Conservation (phyloP, 495 filamentous ascomycete species). For the Penicillium antarcticum region DNA sequence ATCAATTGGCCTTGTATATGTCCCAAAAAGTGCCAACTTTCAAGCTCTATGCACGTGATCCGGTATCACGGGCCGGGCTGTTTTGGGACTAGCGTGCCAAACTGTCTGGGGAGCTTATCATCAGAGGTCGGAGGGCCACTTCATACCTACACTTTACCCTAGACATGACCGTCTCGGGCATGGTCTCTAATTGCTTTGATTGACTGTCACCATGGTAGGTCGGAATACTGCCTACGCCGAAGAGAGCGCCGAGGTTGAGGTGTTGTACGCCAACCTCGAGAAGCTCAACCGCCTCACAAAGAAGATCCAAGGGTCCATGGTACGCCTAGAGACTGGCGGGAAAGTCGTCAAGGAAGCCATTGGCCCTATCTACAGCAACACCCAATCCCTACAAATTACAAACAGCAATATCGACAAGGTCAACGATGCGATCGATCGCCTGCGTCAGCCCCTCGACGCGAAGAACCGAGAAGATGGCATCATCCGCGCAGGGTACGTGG, state of each 20-base stretch:
- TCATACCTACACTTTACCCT: constrained; percentile 9
- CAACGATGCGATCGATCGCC: constrained; percentile 77
- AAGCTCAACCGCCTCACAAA: constrained; percentile 75
- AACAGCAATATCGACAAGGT: constrained; percentile 87
- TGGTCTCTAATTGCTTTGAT: constrained; percentile 3
- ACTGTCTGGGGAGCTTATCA: constrained; percentile 19
- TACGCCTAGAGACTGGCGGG: constrained; percentile 79
- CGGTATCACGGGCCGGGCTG: background rate
- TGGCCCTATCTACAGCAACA: constrained; percentile 90
- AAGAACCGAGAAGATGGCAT: constrained; percentile 87
- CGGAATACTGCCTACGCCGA: constrained; percentile 58
- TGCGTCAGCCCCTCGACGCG: constrained; percentile 83
- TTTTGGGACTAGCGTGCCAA: constrained; percentile 23
- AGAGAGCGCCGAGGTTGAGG: constrained; percentile 70
- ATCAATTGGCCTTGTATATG: too few relatives aligned
- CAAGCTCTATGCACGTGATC: background rate
- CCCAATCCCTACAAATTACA: constrained; percentile 77
- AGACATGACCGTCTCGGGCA: constrained; percentile 25
- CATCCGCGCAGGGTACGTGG: constrained; percentile 70
- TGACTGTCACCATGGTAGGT: constrained; percentile 42
- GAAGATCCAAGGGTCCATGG: constrained; percentile 86
- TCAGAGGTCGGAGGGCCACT: constrained; percentile 4
- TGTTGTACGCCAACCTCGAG: constrained; percentile 61
- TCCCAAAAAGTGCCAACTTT: too few relatives aligned
- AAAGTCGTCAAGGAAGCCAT: constrained; percentile 89